Percentiles rank a stretch among this genome's conserved stretches.
Evolutionary conservation across 2,329 filamentous ascomycete species (phyloP).

Genomic region (Mycogone perniciosa): DNA sequence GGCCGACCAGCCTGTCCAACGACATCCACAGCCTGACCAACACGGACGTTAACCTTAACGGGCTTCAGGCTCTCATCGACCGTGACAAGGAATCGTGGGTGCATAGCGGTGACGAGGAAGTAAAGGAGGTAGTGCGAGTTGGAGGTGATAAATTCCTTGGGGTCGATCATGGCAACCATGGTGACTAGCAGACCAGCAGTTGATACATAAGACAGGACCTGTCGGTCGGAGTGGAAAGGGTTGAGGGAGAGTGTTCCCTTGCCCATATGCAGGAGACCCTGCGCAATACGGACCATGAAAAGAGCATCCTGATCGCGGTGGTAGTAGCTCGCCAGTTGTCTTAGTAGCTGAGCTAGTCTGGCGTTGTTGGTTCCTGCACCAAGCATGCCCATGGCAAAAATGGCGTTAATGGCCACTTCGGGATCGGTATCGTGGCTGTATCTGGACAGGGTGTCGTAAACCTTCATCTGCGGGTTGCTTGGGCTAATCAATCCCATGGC

Average conservation of each 20-base stretch:
- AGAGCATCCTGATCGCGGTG: slow-evolving; percentile 92
- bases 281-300: slow-evolving; percentile 98
- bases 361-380: slow-evolving; percentile 98
- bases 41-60: slow-evolving; percentile 89
- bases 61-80: slow-evolving; percentile 92
- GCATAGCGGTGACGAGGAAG: slow-evolving; percentile 94
- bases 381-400: slow-evolving; percentile 97
- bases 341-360: slow-evolving; percentile 83
- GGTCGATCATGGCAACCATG: slow-evolving; percentile 88
- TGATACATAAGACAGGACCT: slow-evolving; percentile 87
- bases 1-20: slow-evolving; percentile 94
- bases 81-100: slow-evolving; percentile 92
- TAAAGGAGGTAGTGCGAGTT: slow-evolving; percentile 88
- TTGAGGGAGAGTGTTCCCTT: slow-evolving; percentile 94
- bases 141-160: slow-evolving; percentile 71
- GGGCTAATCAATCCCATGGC: slow-evolving; percentile 96
- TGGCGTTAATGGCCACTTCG: slow-evolving; percentile 95
- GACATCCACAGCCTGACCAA: slow-evolving; percentile 96
- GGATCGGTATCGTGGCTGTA: slow-evolving; percentile 99
- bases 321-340: slow-evolving; percentile 96
- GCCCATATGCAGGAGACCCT: slow-evolving; percentile 97
- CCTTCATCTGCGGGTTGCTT: slow-evolving; percentile 99
- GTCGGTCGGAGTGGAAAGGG: slow-evolving; percentile 98
- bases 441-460: slow-evolving; percentile 94
- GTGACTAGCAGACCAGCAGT: slow-evolving; percentile 85